Evolutionary conservation across 176 grass and related monocot species (phyloP).

Genomic region (Oryza rufipogon): DNA sequence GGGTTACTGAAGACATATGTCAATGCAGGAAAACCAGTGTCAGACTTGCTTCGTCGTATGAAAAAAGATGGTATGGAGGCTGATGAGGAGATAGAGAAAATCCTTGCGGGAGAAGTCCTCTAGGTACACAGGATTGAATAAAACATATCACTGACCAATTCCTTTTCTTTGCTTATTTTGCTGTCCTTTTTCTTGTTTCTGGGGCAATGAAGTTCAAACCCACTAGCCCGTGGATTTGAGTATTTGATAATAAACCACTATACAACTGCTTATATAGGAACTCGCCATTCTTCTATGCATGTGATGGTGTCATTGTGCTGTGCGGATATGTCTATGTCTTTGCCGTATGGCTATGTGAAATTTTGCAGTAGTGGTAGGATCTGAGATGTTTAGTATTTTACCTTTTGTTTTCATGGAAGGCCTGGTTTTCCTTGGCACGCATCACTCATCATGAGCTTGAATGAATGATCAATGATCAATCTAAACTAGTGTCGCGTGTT

Average conservation of each 20-base stretch:
- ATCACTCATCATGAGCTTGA: not conserved
- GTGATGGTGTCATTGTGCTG: not conserved
- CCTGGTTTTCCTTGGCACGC: not conserved
- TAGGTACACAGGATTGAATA: not conserved
- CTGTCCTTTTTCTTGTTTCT: not conserved
- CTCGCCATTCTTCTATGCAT: not conserved
- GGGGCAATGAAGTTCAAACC: not conserved
- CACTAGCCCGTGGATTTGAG: conserved; percentile 13
- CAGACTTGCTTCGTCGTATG: conserved; percentile 56
- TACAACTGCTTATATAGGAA: too few species aligned
- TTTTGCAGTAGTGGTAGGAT: conserved; percentile 1
- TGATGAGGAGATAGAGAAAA: conserved; percentile 55
- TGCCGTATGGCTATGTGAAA: not conserved
- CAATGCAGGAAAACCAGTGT: conserved; percentile 32
- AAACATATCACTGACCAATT: not conserved
- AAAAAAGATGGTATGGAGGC: conserved; percentile 56
- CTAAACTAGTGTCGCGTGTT: conserved; percentile 23
- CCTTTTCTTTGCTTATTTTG: not conserved
- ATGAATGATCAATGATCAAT: not conserved
- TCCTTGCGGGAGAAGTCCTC: conserved; percentile 41
- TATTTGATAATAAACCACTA: not conserved
- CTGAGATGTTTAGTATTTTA: conserved; percentile 7
- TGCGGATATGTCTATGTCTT: not conserved
- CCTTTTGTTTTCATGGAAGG: not conserved
- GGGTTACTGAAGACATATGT: conserved; percentile 55